Evolutionary conservation across 2,329 filamentous ascomycete species (phyloP), one percentile per base, ranked within the genome.

Genomic region (Thelonectria blattea): DNA sequence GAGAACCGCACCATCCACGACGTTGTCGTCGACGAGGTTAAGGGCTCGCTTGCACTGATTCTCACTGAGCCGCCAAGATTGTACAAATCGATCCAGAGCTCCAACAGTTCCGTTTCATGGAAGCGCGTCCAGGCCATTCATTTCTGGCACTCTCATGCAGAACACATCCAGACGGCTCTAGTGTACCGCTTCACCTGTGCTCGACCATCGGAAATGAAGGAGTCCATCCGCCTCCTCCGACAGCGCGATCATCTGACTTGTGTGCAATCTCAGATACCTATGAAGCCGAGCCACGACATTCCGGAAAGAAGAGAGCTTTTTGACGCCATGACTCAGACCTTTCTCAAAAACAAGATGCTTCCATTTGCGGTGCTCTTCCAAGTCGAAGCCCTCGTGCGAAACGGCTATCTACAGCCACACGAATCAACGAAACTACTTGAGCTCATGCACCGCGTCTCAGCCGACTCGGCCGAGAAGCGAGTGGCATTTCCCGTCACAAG

Each of bases 381-480:
- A 65, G 75, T 91, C 5, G 83, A 89, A 52, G 82, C 81, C 15
- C 74, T 93, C 5, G 85, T 87, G 0, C 79, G 82, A 67, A 90
- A 90, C 65, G 85, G 84, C 20, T 86, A 83, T 56, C 77, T 92
- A 1, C 77, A 85, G 12, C 89, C 90, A 0, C 66, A 69, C 0
- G 83, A 76, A 1, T 84, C 86, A 0, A 48, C 78, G 0, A 62
- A 70, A 1, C 68, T 91, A 5, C 71, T 87, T 1, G 69, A 75
- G 0, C 64, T 76, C 1, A 75, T 90, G 1, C 70, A 73, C 4
- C 42, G 63, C 0, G 63, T 78, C 0, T 73, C 74, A 4, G 15
- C 24, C 1, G 68, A 48, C 43, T 73, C 58, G 18, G 71, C 42
- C 51, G 69, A 48, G 52, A 72, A 49, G 12, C 63, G 59, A 11